Evolutionary conservation across 129 eudicot species (phyloP), one percentile per base, ranked within the genome.

Genomic region (Escallonia herrerae): DNA sequence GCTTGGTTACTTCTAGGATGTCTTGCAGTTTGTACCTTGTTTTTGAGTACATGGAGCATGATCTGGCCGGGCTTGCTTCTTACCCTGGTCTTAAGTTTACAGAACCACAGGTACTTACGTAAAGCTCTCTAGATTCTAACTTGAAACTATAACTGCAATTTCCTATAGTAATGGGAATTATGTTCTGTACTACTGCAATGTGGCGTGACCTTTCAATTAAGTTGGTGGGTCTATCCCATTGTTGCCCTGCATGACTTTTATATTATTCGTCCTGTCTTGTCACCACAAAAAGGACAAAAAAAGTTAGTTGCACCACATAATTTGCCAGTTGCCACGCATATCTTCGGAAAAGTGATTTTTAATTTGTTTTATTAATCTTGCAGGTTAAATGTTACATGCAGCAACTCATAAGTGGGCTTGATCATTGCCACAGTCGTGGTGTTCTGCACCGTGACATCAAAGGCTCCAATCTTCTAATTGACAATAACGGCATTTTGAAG

Each of bases 41-140:
- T 40, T 88, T 91, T 43, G 98, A 91, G 72, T 87, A 88, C 77
- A 88, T 91, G 95, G 95, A 91, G 67, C 96, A 91, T 77, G 95
- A 88, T 65, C 83, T 91, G 72, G 94, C 89, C 2, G 89, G 98
- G 55, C 96, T 88, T 68, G 84, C 96, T 60, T 85, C 95, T 44
- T 87, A 79, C 68, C 91, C 91, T 44, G 76, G 78, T 49, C 74
- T 81, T 37, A 91, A 91, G 60, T 83, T 91, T 79, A 85, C 95
- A 6, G 98, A 91, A 76, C 69, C 98, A 49, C 98, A 88, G 90
- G 97, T 91, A 75, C 41, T 11, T 3, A 5, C 51, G 9, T 47
- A 62, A 3, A 22, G 33, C 33, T 22, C 33, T 22, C 33, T 22
- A 22, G 33, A 22, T 1, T 22, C 33, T 22, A 22, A 22, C 33